Conservation (phyloP, 176 grass and related monocot genomes). For the Oropetium thomaeum region DNA sequence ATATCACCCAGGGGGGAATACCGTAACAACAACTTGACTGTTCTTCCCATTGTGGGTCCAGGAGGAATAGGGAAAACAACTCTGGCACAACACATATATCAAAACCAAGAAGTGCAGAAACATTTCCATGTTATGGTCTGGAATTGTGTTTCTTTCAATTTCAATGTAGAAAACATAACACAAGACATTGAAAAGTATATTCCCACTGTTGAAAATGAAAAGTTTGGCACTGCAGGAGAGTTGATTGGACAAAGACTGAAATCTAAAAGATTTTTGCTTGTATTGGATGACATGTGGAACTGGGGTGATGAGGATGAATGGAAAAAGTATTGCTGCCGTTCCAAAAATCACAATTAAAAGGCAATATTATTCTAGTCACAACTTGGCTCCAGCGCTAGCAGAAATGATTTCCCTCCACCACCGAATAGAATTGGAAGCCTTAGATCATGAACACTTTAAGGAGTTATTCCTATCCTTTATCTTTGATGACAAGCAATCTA, state of each 20-base stretch:
- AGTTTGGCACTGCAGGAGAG: not conserved
- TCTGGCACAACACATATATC: too few species aligned
- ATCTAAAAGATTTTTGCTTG: slow-evolving; percentile 1
- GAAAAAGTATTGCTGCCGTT: not conserved
- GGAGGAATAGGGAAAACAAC: too few species aligned
- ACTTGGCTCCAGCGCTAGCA: too few species aligned
- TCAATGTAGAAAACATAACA: not conserved
- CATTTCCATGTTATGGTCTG: slow-evolving; percentile 16
- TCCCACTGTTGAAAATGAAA: not conserved
- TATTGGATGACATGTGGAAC: slow-evolving; percentile 35
- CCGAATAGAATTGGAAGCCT: too few species aligned
- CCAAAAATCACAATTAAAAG: too few species aligned
- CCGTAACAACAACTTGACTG: too few species aligned
- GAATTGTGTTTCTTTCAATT: slow-evolving; percentile 32
- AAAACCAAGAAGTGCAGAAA: not conserved
- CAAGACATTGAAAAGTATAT: not conserved
- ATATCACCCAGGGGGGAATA: not conserved
- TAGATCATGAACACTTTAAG: too few species aligned
- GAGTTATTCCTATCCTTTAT: too few species aligned
- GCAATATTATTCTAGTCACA: too few species aligned
- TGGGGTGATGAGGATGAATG: not conserved
- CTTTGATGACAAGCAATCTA: too few species aligned
- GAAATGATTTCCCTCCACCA: too few species aligned
- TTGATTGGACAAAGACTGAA: slow-evolving; percentile 5
- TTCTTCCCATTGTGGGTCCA: too few species aligned